These are phyloP conservation scores for Fusarium zealandicum DNA, from an alignment of 2,329 filamentous ascomycete species.

Conservation along the genomic window DNA sequence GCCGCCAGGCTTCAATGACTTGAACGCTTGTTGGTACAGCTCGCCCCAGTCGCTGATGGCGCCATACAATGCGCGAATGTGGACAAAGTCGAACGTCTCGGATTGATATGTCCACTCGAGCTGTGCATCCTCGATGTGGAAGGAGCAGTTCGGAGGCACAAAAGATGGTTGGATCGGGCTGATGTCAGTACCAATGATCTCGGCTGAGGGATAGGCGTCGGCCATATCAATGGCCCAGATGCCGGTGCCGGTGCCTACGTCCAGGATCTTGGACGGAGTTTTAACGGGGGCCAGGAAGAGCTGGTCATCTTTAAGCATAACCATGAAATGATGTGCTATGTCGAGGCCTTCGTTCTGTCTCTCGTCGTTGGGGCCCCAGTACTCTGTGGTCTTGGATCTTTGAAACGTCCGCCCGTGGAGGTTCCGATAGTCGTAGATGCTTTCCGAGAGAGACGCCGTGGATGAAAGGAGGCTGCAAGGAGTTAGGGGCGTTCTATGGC, in stretches of 20 bases:
- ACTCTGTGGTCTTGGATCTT: constrained; percentile 39
- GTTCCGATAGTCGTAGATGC: constrained; percentile 44
- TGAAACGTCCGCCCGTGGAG: constrained; percentile 46
- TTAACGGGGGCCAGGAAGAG: constrained; percentile 37
- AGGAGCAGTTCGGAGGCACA: constrained; percentile 17
- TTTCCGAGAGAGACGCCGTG: constrained; percentile 44
- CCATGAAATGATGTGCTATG: constrained; percentile 39
- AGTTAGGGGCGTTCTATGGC: too few species aligned
- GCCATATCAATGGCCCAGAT: constrained; percentile 51
- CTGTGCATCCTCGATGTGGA: constrained; percentile 15
- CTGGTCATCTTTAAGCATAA: constrained; percentile 32
- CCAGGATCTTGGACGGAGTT: constrained; percentile 53
- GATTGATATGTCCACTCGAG: constrained; percentile 7
- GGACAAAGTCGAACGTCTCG: constrained; percentile 7
- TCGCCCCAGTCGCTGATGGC: constrained; percentile 6
- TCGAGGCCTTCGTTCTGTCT: constrained; percentile 38
- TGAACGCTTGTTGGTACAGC: neutral
- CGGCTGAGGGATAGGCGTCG: constrained; percentile 52
- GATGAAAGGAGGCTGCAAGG: constrained; percentile 44
- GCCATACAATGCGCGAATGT: constrained; percentile 4
- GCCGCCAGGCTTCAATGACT: neutral
- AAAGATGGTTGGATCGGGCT: constrained; percentile 60
- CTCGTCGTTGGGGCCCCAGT: constrained; percentile 43
- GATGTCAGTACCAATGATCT: constrained; percentile 60
- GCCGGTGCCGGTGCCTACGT: constrained; percentile 15